A percentile compares a stretch with the other conserved stretches of the same genome.
Conservation (phyloP, 1,284 basidiomycete genomes). For the Pseudozyma flocculosa region DNA sequence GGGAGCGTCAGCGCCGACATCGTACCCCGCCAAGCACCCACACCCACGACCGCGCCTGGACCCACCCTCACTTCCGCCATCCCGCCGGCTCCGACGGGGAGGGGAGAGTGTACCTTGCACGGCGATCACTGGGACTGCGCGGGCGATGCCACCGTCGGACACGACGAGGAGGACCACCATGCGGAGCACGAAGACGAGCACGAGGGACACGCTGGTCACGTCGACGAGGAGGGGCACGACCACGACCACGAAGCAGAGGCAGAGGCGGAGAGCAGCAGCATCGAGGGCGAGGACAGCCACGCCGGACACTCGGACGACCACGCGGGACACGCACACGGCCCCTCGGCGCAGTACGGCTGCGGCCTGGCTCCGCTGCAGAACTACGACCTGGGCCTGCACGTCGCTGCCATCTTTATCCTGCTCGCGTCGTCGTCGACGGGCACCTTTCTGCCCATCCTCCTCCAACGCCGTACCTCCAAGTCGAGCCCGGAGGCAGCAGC, state of each 20-base stretch:
- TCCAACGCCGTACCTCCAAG: conserved; percentile 37
- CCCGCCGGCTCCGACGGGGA: conserved; percentile 18
- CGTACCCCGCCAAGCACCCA: too few species aligned
- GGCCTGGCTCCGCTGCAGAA: conserved; percentile 44
- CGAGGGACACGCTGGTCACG: conserved; percentile 22
- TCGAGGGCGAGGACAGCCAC: conserved; percentile 10
- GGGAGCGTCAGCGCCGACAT: too few species aligned
- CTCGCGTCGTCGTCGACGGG: conserved; percentile 58
- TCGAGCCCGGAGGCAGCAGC: not conserved
- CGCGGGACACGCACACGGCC: conserved; percentile 55
- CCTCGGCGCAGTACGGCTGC: conserved; percentile 54
- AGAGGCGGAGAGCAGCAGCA: too few species aligned
- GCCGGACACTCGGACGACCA: conserved; percentile 14
- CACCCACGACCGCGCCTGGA: too few species aligned
- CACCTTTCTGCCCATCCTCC: conserved; percentile 58
- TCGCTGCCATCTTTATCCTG: conserved; percentile 60
- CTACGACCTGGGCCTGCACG: conserved; percentile 60
- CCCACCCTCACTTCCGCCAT: too few species aligned
- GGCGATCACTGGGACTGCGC: conserved; percentile 39
- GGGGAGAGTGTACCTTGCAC: conserved; percentile 19
- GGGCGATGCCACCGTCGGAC: conserved; percentile 2
- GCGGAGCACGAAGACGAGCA: conserved; percentile 13
- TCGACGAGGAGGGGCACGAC: too few species aligned
- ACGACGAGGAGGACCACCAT: conserved; percentile 3
- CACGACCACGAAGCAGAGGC: too few species aligned